A percentile compares a stretch with the other conserved stretches of the same genome.
These are phyloP conservation scores for Schizosaccharomyces lindneri DNA, from an alignment of 805 yeast species.

Conservation along the genomic window DNA sequence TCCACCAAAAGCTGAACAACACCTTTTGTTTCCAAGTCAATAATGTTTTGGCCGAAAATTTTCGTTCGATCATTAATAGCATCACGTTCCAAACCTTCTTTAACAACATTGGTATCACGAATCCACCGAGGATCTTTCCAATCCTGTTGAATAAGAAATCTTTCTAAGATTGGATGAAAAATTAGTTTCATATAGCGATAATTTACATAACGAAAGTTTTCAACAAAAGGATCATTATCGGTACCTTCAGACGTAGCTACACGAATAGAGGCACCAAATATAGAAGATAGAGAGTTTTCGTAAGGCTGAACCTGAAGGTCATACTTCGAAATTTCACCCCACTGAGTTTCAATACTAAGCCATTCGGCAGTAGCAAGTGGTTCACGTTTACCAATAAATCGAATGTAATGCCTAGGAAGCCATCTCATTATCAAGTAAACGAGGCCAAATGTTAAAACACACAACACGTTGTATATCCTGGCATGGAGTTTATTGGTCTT, in stretches of 20 bases:
- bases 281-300: conserved; percentile 45
- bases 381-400: conserved; percentile 34
- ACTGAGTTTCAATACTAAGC: conserved; percentile 83
- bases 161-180: conserved; percentile 69
- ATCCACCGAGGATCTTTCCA: conserved; percentile 79
- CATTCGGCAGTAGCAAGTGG: conserved; percentile 71
- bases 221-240: conserved; percentile 37
- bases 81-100: conserved; percentile 46
- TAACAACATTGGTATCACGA: conserved; percentile 13
- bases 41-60: conserved; percentile 56
- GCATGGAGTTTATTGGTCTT: conserved; percentile 24
- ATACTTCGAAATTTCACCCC: conserved; percentile 53
- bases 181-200: conserved; percentile 66
- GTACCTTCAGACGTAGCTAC: conserved; percentile 5
- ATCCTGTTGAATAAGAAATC: conserved; percentile 56
- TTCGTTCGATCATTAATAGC: conserved; percentile 38
- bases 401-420: conserved; percentile 57
- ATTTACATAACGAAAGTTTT: conserved; percentile 41
- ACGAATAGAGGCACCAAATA: conserved; percentile 19
- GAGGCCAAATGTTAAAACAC: conserved; percentile 40
- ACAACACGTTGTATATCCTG: conserved; percentile 26
- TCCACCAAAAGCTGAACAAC: conserved; percentile 41
- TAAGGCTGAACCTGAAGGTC: conserved; percentile 34
- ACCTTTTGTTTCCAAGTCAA: conserved; percentile 54
- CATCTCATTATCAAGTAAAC: conserved; percentile 55